phyloP scores from a whole-genome alignment of 73 alveolate genomes.

The Tetrahymena elliotti region DNA sequence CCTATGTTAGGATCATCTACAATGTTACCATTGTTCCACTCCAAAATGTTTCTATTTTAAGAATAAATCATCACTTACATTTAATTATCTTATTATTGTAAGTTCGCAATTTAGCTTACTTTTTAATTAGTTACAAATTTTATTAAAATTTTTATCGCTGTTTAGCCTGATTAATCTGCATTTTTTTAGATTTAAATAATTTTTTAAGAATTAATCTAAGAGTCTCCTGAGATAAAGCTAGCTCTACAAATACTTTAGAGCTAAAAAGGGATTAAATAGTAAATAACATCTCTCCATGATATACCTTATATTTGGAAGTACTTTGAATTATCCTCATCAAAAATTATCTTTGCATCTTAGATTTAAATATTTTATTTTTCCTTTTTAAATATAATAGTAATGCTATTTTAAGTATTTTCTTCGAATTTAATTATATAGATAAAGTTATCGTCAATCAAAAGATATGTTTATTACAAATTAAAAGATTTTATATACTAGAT shows the following conservation, averaged over 20 bases:
- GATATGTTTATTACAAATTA: not conserved
- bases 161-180: not conserved
- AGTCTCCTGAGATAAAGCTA: not conserved
- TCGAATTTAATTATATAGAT: too few relatives aligned
- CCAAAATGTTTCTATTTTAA: not conserved
- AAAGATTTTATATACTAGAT: not conserved
- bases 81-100: not conserved
- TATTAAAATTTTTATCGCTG: not conserved
- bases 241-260: not conserved
- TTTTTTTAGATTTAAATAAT: not conserved
- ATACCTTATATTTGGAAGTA: not conserved
- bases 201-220: not conserved
- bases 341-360: not conserved
- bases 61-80: not conserved
- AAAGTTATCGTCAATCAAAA: not conserved
- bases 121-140: not conserved
- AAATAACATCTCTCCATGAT: not conserved
- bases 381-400: too few relatives aligned
- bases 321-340: not conserved
- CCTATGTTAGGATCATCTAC: not conserved
- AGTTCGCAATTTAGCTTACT: not conserved
- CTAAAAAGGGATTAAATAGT: not conserved
- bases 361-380: too few relatives aligned
- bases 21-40: not conserved
- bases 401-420: too few relatives aligned